Conservation (phyloP, 371 early-diverging fungal genomes). For the Mucor racemosus region DNA sequence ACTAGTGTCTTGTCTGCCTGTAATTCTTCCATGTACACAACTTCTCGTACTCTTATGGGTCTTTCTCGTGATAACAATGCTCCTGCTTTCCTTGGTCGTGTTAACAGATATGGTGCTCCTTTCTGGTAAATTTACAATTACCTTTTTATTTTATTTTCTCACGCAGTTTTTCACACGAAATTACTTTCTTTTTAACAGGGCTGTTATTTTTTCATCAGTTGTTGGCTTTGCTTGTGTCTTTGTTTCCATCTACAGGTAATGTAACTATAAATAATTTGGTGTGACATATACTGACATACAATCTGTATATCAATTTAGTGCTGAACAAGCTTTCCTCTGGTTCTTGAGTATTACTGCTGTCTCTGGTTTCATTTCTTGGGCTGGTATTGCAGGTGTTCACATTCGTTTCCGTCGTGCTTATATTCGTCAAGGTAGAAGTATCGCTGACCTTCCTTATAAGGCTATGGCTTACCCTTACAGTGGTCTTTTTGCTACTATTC, state of each 20-base stretch:
- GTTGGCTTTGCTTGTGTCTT: conserved; percentile 64
- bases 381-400: conserved; percentile 76
- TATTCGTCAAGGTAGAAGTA: conserved; percentile 67
- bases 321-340: conserved; percentile 70
- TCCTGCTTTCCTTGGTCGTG: conserved; percentile 55
- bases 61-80: conserved; percentile 71
- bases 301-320: conserved; percentile 24
- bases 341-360: conserved; percentile 75
- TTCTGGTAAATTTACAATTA: conserved; percentile 18
- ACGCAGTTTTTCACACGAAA: conserved; percentile 6
- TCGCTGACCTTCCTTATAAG: conserved; percentile 73
- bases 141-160: not conserved
- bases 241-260: conserved; percentile 51
- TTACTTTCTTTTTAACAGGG: conserved; percentile 16
- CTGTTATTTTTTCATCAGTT: conserved; percentile 57
- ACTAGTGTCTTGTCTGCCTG: conserved; percentile 71
- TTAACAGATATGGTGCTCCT: conserved; percentile 66
- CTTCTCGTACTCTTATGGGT: conserved; percentile 68
- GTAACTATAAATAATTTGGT: not conserved
- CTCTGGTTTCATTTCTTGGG: conserved; percentile 81
- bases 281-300: not conserved
- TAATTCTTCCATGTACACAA: conserved; percentile 75
- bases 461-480: conserved; percentile 76
- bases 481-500: conserved; percentile 54
- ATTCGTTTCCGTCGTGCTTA: conserved; percentile 85